phyloP scores from a whole-genome alignment of 2,329 filamentous ascomycete genomes.

The Grosmannia huntii region DNA sequence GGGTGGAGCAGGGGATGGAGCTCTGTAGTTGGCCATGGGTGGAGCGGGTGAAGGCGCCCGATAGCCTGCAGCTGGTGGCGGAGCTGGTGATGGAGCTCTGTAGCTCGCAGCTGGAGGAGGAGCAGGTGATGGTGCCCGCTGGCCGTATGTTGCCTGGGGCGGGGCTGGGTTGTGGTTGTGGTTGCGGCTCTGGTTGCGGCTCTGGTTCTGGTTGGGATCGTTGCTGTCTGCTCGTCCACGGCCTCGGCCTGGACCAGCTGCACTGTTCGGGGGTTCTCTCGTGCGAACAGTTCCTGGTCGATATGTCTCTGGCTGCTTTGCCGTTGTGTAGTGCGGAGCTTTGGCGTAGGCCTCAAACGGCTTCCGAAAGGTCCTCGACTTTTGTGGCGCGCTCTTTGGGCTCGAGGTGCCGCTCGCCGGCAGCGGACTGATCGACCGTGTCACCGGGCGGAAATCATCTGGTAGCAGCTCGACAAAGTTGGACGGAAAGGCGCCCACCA shows the following conservation, averaged over 20 bases:
- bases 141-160: neutral
- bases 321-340: slow-evolving; percentile 52
- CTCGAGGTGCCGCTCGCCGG: slow-evolving; percentile 41
- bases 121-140: neutral
- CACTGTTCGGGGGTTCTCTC: slow-evolving; percentile 25
- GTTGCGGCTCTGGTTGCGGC: no score
- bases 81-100: neutral
- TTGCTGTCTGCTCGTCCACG: slow-evolving; percentile 8
- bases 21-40: neutral
- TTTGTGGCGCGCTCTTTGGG: slow-evolving; percentile 41
- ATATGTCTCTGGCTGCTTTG: slow-evolving; percentile 47
- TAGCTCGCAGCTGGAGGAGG: neutral
- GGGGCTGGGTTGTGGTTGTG: neutral
- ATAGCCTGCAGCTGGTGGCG: neutral
- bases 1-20: neutral
- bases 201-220: slow-evolving; percentile 13
- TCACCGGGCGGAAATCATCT: slow-evolving; percentile 68
- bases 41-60: neutral
- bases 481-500: slow-evolving; percentile 86
- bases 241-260: neutral
- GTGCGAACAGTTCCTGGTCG: slow-evolving; percentile 27
- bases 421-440: slow-evolving; percentile 47
- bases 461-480: slow-evolving; percentile 93
- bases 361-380: slow-evolving; percentile 51
- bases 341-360: slow-evolving; percentile 56